A percentile compares a stretch with the other conserved stretches of the same genome.
phyloP scores from a whole-genome alignment of 2,329 filamentous ascomycete species.

The Albophoma yamanashiensis region DNA sequence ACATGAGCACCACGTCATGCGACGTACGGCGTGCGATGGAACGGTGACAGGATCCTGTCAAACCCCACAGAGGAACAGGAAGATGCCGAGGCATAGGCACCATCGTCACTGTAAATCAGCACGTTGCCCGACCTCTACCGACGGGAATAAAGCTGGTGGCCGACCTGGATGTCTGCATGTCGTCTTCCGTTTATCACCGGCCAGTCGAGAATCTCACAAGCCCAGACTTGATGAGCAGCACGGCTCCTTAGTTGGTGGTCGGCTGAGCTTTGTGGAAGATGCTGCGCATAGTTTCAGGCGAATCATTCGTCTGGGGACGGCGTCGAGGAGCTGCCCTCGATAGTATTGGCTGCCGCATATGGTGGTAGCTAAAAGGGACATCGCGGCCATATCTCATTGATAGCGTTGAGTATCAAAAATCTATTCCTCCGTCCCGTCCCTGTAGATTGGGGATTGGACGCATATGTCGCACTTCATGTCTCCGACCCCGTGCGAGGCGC shows the following conservation, averaged over 20 bases:
- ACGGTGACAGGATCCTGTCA: background rate
- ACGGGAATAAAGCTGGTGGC: background rate
- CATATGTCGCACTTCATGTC: background rate
- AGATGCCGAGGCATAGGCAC: background rate
- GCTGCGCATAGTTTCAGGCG: background rate
- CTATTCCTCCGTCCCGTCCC: background rate
- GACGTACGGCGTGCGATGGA: background rate
- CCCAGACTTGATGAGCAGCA: background rate
- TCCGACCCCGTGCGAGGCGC: background rate
- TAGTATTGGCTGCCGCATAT: background rate
- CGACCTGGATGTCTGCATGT: background rate
- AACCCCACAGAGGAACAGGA: background rate
- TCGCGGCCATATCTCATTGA: background rate
- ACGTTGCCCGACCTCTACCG: background rate
- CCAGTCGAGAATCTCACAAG: background rate
- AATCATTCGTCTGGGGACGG: background rate
- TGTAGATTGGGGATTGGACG: background rate
- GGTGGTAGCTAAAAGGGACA: background rate
- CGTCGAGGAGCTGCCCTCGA: background rate
- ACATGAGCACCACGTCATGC: background rate
- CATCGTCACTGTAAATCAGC: background rate
- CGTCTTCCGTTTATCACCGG: background rate
- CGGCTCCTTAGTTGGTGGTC: background rate
- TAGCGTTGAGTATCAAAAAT: background rate
- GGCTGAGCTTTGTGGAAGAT: background rate